These are phyloP conservation scores for Candida sonorensis DNA, from an alignment of 805 yeast species.

Conservation along the genomic window DNA sequence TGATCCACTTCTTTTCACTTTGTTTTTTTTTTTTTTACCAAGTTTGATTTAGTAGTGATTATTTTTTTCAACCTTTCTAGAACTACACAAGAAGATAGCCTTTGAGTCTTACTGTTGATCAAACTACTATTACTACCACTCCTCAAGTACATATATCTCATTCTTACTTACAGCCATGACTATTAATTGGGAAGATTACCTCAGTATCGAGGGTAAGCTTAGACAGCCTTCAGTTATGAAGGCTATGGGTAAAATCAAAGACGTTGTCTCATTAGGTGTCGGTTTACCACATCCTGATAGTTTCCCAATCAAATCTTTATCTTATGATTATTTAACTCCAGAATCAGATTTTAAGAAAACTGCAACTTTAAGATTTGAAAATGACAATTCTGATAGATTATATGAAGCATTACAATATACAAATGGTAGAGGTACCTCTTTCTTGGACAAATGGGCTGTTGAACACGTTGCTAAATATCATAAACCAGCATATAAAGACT, in stretches of 20 bases:
- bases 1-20: no score
- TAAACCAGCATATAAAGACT: conserved; percentile 43
- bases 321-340: conserved; percentile 29
- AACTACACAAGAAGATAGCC: no score
- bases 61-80: no score
- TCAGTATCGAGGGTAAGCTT: conserved; percentile 22
- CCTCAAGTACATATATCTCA: no score
- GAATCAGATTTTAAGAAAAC: conserved; percentile 37
- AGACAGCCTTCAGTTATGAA: conserved; percentile 25
- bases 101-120: no score
- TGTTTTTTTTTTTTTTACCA: no score
- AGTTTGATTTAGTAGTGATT: no score
- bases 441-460: conserved; percentile 33
- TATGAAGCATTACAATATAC: conserved; percentile 48
- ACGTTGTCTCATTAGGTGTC: conserved; percentile 46
- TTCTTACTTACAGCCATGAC: conserved; percentile 15
- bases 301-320: conserved; percentile 37
- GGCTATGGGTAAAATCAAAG: conserved; percentile 15
- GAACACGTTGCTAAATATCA: conserved; percentile 39
- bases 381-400: conserved; percentile 23
- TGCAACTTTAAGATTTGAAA: conserved; percentile 26
- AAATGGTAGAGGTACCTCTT: conserved; percentile 39
- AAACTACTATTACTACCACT: no score
- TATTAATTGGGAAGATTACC: conserved; percentile 19
- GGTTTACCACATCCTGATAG: conserved; percentile 48